Base-by-base conservation (phyloP, 208 protist genomes). In the Wallacemonas rigidus region DNA sequence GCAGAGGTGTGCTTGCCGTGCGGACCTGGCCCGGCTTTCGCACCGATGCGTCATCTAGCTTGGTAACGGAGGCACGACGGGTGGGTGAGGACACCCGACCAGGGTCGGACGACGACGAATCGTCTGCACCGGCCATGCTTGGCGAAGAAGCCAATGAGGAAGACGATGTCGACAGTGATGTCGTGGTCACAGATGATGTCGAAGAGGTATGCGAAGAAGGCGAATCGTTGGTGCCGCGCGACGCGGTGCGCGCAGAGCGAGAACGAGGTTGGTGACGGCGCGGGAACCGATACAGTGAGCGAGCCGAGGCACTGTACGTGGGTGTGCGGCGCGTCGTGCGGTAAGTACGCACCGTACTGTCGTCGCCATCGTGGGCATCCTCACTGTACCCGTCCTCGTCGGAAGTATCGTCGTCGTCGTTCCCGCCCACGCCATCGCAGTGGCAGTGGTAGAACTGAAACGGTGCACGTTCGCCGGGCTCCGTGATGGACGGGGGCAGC, bases 341-440 rank as follows among this genome's bases (percentile, higher is more conserved):
- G 45, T 1, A 50, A 12, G 6, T 6, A 12, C 8, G 12, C 12
- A 12, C 45, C 45, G 11, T n/a, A 47, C 58, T 40, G 41, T 6
- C 26, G 40, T 38, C 26, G 38, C 58, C 17, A 38, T 35, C 26
- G 8, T 8, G 40, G 43, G 51, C 55, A 40, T 69, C 68, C 44
- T 50, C 64, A 40, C 9, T 40, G 35, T 69, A 61, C 45, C 51
- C 54, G n/a, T 39, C 58, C 8, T 72, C 58, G 51, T 81, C 76
- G 57, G 48, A 47, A 43, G 69, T 7, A 65, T 64, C 17, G 51
- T 74, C 36, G 54, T 55, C 41, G n/a, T 38, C 41, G 44, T 54
- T 2, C 15, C 40, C 44, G 62, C 62, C 51, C 17, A 67, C 9
- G 62, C 44, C 2, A 15, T 62, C 64, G 51, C 64, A 69, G 50